phyloP scores from a whole-genome alignment of 495 filamentous ascomycete genomes.

The Daldinia caldariorum region DNA sequence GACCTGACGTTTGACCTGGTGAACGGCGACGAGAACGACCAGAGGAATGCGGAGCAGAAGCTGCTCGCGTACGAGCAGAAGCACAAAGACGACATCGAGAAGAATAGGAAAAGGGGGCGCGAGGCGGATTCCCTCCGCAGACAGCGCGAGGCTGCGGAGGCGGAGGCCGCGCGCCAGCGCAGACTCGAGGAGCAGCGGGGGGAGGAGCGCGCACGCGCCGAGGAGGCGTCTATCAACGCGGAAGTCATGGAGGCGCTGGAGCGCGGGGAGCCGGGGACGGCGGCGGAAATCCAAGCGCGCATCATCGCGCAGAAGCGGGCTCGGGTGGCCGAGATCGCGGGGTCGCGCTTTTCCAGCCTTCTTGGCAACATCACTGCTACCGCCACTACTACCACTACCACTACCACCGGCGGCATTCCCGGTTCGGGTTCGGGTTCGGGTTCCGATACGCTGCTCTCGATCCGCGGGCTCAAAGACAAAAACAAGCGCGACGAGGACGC shows the following conservation, averaged over 20 bases:
- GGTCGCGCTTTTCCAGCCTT: slow-evolving; percentile 31
- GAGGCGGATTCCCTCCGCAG: slow-evolving; percentile 62
- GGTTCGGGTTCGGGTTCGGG: too few relatives aligned
- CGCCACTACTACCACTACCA: slow-evolving; percentile 40
- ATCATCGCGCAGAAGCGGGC: slow-evolving; percentile 77
- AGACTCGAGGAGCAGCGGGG: slow-evolving; percentile 67
- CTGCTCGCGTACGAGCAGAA: slow-evolving; percentile 75
- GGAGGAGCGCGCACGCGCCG: slow-evolving; percentile 60
- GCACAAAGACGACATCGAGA: slow-evolving; percentile 73
- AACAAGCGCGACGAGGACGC: slow-evolving; percentile 44
- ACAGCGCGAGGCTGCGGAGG: slow-evolving; percentile 52
- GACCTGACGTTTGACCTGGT: slow-evolving; percentile 89
- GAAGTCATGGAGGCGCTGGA: slow-evolving; percentile 63
- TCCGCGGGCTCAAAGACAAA: slow-evolving; percentile 81
- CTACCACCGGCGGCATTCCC: too few relatives aligned
- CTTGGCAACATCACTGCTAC: slow-evolving; percentile 43
- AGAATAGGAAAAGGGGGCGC: slow-evolving; percentile 70
- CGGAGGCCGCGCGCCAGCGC: slow-evolving; percentile 66
- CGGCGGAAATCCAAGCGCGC: slow-evolving; percentile 66
- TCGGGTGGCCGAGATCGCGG: slow-evolving; percentile 46
- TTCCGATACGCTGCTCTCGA: slow-evolving; percentile 57
- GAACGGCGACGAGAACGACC: slow-evolving; percentile 70
- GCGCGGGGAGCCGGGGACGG: slow-evolving; percentile 57
- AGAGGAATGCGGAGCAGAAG: slow-evolving; percentile 69
- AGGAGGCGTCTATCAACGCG: slow-evolving; percentile 58